Evolutionary conservation across 768 basidiomycete species (phyloP), one percentile per base, ranked within the genome.

Genomic region (Boletus rubroflammeus): DNA sequence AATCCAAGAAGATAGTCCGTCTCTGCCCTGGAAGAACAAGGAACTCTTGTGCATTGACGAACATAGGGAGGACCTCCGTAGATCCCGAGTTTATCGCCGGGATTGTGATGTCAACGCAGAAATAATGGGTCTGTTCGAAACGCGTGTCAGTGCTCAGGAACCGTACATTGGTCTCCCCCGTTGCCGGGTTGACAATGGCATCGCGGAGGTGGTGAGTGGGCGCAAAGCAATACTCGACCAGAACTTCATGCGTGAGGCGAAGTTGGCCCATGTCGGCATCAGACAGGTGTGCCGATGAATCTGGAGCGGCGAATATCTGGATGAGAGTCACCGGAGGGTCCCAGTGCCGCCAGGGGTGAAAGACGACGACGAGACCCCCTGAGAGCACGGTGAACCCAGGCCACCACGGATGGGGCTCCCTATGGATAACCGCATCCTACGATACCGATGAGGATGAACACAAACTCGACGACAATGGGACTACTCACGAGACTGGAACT

Each of bases 161-260:
- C 6, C 64, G 58, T 17, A 55, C 23, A n/a, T 44, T 56, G 26
- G 57, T 51, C 11, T 55, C 39, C 9, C 59, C 56, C 1, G 63
- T 62, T 13, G 2, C 23, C 6, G 48, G 54, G 38, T 64, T 44
- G n/a, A 63, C 15, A n/a, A 57, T 31, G 25, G 57, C 47, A 40
- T 35, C 35, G 19, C 64, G 61, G 34, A 66, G 55, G 26, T 15
- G 39, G 17, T 55, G 54, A 3, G 51, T 35, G 11, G 63, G 63
- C 4, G 29, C 42, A 40, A 45, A 47, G 21, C 46, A 29, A 31
- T 36, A 31, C 19, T 54, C 42, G 23, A 40, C 39, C 7, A 64
- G 53, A 28, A 47, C 35, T 43, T 63, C 63, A 21, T 65, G 63
- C 11, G 64, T 54, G n/a, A 65, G 63, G 5, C 26, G 52, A 42